Percentiles rank a stretch among this genome's conserved stretches.
Evolutionary conservation across 345 rosid species (phyloP).

Genomic region (Durio zibethinus): DNA sequence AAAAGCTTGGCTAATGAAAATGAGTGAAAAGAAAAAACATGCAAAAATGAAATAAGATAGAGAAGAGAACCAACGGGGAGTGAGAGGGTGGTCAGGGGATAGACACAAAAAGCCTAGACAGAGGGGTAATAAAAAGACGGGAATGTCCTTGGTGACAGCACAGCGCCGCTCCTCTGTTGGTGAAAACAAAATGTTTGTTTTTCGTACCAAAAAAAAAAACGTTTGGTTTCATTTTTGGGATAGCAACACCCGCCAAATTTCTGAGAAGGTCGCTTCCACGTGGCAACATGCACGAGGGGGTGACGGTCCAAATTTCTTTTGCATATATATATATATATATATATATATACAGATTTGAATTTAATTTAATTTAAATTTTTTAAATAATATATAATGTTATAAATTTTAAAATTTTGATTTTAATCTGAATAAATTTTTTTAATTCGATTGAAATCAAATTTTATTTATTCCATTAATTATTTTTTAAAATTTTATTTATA

Average conservation of each 20-base stretch:
- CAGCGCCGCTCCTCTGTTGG: background rate
- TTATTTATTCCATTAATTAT: too few relatives aligned
- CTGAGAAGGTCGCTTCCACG: slow-evolving; percentile 26
- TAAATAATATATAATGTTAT: too few relatives aligned
- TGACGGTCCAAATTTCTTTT: background rate
- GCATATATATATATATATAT: too few relatives aligned
- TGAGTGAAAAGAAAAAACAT: background rate
- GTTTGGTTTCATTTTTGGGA: background rate
- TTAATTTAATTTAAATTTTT: too few relatives aligned
- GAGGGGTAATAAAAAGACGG: slow-evolving; percentile 16
- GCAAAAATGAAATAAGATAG: background rate
- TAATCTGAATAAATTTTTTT: too few relatives aligned
- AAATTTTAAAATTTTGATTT: too few relatives aligned
- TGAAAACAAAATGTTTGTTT: too few relatives aligned
- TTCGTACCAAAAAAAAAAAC: background rate
- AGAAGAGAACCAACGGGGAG: background rate
- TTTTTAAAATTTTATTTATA: too few relatives aligned
- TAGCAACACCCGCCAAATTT: slow-evolving; percentile 37
- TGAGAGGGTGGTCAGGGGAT: background rate
- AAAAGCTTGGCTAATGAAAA: background rate
- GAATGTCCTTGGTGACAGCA: slow-evolving; percentile 8
- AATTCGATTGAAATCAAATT: too few relatives aligned
- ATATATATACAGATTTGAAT: too few relatives aligned
- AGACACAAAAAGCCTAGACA: slow-evolving; percentile 27
- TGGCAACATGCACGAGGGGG: slow-evolving; percentile 34